Conservation (phyloP, 768 basidiomycete genomes). For the Mycena indigotica region DNA sequence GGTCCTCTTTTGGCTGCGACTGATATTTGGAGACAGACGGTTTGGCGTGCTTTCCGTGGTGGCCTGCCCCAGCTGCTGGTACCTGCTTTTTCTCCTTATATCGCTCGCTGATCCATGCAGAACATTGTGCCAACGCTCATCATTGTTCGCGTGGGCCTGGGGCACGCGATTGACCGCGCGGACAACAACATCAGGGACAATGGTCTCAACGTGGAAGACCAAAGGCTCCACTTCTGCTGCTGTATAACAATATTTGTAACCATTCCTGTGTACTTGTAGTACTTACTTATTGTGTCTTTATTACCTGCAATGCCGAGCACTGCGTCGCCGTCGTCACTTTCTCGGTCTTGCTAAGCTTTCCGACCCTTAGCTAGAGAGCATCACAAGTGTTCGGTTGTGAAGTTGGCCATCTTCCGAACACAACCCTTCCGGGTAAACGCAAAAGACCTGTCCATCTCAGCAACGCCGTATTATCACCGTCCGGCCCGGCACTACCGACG, state of each 20-base stretch:
- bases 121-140: slow-evolving; percentile 22
- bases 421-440: background rate
- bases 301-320: too few relatives aligned
- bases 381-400: background rate
- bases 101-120: background rate
- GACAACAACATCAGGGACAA: background rate
- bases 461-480: background rate
- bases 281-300: background rate
- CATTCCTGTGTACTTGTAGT: too few relatives aligned
- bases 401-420: background rate
- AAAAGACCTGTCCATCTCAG: background rate
- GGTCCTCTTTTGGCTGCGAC: too few relatives aligned
- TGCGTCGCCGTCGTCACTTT: too few relatives aligned
- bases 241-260: background rate
- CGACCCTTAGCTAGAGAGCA: background rate
- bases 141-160: slow-evolving; percentile 17
- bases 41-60: slow-evolving; percentile 20
- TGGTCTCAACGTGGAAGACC: background rate
- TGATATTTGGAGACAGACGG: too few relatives aligned
- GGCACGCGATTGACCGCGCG: slow-evolving; percentile 2
- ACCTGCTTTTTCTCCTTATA: background rate
- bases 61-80: slow-evolving; percentile 17
- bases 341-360: background rate
- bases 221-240: background rate
- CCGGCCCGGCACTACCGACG: background rate